Evolutionary conservation across 306 rosid species (phyloP).

Genomic region (Acacia acuminata): DNA sequence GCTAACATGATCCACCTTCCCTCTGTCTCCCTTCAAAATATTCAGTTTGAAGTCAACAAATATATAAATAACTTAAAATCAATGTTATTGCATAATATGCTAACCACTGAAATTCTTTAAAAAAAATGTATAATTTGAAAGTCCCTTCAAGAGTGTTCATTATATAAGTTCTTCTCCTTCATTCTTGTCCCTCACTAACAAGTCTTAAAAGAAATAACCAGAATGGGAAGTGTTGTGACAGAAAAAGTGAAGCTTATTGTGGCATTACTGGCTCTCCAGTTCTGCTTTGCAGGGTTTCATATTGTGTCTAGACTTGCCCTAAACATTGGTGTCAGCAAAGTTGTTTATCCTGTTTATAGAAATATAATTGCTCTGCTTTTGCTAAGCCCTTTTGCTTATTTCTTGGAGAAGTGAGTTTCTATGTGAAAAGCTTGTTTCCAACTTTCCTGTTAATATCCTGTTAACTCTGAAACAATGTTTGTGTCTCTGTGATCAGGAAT

Average conservation of each 20-base stretch:
- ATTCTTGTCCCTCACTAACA: slow-evolving; percentile 15
- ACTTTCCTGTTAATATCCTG: background rate
- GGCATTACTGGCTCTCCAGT: slow-evolving; percentile 56
- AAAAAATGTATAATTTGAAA: slow-evolving; percentile 1
- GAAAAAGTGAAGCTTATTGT: slow-evolving; percentile 61
- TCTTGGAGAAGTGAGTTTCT: slow-evolving; percentile 64
- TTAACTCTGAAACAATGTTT: slow-evolving; percentile 13
- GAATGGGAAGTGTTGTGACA: slow-evolving; percentile 42
- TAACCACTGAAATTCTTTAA: slow-evolving; percentile 14
- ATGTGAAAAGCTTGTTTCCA: background rate
- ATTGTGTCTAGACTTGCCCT: slow-evolving; percentile 75
- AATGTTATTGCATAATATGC: background rate
- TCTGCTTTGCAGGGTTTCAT: slow-evolving; percentile 79
- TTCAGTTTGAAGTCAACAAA: slow-evolving; percentile 52
- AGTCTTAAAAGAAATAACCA: slow-evolving; percentile 17
- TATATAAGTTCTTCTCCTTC: slow-evolving; percentile 23
- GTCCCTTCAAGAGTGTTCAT: slow-evolving; percentile 20
- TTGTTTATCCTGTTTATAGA: slow-evolving; percentile 67
- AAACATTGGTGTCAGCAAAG: slow-evolving; percentile 74
- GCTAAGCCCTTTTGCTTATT: slow-evolving; percentile 63
- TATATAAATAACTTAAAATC: slow-evolving; percentile 23
- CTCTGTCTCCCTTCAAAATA: slow-evolving; percentile 50
- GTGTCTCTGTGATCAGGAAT: slow-evolving; percentile 43
- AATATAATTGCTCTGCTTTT: slow-evolving; percentile 62
- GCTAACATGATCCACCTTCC: slow-evolving; percentile 59